Base-by-base conservation (phyloP, 371 early-diverging fungal species). In the Fennellomyces sp. region DNA sequence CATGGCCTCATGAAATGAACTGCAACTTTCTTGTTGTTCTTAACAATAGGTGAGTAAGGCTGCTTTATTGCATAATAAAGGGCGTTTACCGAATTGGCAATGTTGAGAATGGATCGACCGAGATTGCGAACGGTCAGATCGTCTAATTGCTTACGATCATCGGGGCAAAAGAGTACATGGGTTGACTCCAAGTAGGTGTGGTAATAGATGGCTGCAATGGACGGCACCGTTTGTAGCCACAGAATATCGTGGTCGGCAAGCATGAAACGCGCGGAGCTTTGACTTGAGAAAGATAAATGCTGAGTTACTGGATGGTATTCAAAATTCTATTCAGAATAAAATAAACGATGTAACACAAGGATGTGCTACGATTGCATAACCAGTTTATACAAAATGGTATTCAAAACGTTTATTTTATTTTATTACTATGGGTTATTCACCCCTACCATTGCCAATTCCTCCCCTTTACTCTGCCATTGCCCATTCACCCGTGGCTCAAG, bases 151-250 rank as follows among this genome's bases (percentile, higher is more conserved):
- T 13, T 19, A 19, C 1, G 13, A 27, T 54, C 62, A 41, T 66
- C 66, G 5, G 58, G 66, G 31, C 61, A 61, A 49, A 61, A 61
- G 3, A 66, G 31, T 8, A 55, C 61, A 41, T 66, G 62, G 0
- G 53, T 33, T 5, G 19, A 8, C n/a, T 45, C 17, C 19, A 61
- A 21, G 27, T 58, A 29, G 3, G 35, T 25, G 33, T 61, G 62
- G 31, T 61, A 61, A 15, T 61, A 56, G 1, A 61, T 35, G 27
- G 62, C 54, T 3, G 62, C 66, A 17, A 61, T 52, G 17, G 56
- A 57, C 2, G 66, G 66, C n/a, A 33, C 15, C 15, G 39, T n/a
- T 45, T 61, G 61, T 13, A 61, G 25, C 61, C 61, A 61, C 8
- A 61, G 21, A 29, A 61, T 45, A 47, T 61, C 54, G 11, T 60